Conservation (phyloP, 2,329 filamentous ascomycete species). For the Neofusicoccum cordaticola region DNA sequence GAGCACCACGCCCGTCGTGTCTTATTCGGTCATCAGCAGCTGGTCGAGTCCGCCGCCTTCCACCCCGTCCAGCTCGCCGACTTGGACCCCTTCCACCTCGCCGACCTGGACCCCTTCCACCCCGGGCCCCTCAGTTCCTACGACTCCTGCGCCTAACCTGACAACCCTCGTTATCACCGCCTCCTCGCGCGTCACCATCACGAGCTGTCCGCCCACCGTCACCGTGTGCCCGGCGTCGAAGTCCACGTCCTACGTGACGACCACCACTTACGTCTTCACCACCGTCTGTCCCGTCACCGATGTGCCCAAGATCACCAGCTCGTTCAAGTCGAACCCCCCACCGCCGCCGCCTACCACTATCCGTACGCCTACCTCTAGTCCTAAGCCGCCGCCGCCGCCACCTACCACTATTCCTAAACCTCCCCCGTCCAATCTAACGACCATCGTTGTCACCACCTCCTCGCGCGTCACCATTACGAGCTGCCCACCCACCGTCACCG, state of each 20-base stretch:
- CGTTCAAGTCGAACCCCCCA: too few species aligned
- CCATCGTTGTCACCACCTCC: slow-evolving; percentile 15
- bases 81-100: too few species aligned
- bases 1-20: too few species aligned
- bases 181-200: slow-evolving; percentile 23
- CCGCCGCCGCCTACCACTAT: neutral
- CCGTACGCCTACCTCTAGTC: neutral
- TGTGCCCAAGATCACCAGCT: too few species aligned
- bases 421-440: neutral
- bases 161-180: slow-evolving; percentile 18
- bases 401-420: neutral
- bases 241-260: slow-evolving; percentile 19
- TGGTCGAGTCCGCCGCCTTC: too few species aligned
- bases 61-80: too few species aligned
- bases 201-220: slow-evolving; percentile 22
- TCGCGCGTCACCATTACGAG: slow-evolving; percentile 24
- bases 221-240: slow-evolving; percentile 22
- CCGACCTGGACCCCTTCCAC: too few species aligned
- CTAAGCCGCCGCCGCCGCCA: neutral
- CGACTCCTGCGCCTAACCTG: neutral
- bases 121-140: neutral
- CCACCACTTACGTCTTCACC: slow-evolving; percentile 19
- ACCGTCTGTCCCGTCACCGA: slow-evolving; percentile 19
- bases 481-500: slow-evolving; percentile 23
- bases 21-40: too few species aligned